Conservation (phyloP, 2,329 filamentous ascomycete genomes). For the Cladophialophora exuberans region DNA sequence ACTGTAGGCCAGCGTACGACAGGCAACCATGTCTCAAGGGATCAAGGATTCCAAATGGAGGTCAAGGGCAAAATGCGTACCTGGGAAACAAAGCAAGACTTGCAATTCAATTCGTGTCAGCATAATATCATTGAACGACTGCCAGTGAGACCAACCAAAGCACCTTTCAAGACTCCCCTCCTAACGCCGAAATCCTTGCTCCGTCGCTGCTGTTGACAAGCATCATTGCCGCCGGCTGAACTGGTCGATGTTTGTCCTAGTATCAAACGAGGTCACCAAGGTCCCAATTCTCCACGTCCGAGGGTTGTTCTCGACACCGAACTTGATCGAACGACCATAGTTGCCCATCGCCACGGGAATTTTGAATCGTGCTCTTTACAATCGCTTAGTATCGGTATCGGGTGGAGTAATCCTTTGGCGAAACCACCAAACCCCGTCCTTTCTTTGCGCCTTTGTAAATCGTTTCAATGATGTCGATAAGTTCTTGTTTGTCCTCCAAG, state of each 20-base stretch:
- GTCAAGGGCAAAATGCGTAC: neutral
- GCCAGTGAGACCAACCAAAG: conserved; percentile 30
- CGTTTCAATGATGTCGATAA: conserved; percentile 98
- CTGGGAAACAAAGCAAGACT: conserved; percentile 6
- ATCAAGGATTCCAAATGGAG: neutral
- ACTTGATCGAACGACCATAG: neutral
- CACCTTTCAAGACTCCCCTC: neutral
- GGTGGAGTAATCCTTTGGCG: conserved; percentile 82
- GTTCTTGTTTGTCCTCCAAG: conserved; percentile 94
- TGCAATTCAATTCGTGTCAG: conserved; percentile 22
- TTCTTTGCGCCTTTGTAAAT: conserved; percentile 99
- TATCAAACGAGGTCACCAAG: no score
- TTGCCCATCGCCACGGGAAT: no score
- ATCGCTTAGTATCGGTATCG: conserved; percentile 65
- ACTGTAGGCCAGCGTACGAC: no score
- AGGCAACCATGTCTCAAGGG: no score
- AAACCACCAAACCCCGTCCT: conserved; percentile 92
- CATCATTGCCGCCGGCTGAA: no score
- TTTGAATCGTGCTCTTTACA: no score
- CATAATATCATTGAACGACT: conserved; percentile 26
- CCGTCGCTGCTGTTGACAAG: neutral
- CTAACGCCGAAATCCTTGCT: neutral
- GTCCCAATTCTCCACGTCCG: no score
- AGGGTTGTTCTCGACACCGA: neutral
- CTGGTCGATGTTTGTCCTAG: no score